Evolutionary conservation across 371 early-diverging fungal species (phyloP).

Genomic region (Mucor velutinosus): DNA sequence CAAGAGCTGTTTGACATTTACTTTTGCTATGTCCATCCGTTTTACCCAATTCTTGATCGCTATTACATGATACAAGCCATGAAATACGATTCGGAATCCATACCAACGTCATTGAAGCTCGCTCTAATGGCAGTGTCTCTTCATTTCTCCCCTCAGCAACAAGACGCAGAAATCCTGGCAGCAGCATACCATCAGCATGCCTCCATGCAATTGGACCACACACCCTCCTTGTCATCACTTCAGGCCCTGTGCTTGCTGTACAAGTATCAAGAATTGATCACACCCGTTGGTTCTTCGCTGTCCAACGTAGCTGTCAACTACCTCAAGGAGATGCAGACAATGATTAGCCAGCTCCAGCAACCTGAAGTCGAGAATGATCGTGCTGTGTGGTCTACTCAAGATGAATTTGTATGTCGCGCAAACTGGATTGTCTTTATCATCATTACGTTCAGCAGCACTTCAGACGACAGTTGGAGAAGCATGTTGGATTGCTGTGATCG

Average conservation of each 20-base stretch:
- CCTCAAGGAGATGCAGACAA: conserved; percentile 14
- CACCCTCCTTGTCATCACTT: not conserved
- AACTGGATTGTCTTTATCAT: conserved; percentile 26
- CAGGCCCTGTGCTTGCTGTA: conserved; percentile 30
- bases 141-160: not conserved
- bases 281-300: conserved; percentile 20
- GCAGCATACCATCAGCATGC: conserved; percentile 9
- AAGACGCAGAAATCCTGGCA: conserved; percentile 6
- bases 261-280: conserved; percentile 29
- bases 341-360: conserved; percentile 11
- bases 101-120: conserved; percentile 7
- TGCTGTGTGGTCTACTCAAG: conserved; percentile 4
- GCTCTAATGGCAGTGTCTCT: conserved; percentile 18
- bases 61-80: conserved; percentile 3
- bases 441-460: conserved; percentile 13
- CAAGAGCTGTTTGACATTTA: conserved; percentile 56
- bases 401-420: conserved; percentile 20
- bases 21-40: conserved; percentile 67
- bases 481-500: not conserved
- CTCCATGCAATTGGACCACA: conserved; percentile 12
- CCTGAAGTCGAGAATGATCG: not conserved
- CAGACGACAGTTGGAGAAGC: conserved; percentile 16
- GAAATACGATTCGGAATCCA: not conserved
- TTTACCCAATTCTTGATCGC: conserved; percentile 55
- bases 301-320: conserved; percentile 9